A percentile compares a stretch with the other conserved stretches of the same genome.
These are phyloP conservation scores for Coccomyxa sp. DNA, from an alignment of 139 green algal genomes.

Conservation along the genomic window DNA sequence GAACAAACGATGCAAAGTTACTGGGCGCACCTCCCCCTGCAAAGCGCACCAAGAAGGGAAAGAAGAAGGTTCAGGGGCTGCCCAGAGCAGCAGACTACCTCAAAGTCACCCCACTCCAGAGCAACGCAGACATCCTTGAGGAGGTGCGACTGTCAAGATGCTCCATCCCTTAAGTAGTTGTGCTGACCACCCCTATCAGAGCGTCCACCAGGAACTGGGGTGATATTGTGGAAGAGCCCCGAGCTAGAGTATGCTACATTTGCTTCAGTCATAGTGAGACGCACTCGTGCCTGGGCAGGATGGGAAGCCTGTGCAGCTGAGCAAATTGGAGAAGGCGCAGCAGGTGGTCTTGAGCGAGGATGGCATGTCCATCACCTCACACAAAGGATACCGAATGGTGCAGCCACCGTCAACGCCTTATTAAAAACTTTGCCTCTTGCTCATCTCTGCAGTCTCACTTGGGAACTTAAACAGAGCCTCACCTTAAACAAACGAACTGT, in stretches of 20 bases:
- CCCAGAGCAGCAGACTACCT: constrained; percentile 13
- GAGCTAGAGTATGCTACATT: too few species aligned
- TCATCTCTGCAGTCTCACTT: too few species aligned
- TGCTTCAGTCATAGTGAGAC: too few species aligned
- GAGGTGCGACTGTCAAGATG: background rate
- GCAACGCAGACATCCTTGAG: constrained; percentile 2
- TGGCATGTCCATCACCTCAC: constrained; percentile 47
- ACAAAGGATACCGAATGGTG: constrained; percentile 70
- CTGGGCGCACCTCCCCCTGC: background rate
- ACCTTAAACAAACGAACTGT: too few species aligned
- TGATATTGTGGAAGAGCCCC: too few species aligned
- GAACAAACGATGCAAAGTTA: too few species aligned
- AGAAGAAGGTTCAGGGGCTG: constrained; percentile 14
- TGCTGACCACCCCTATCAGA: too few species aligned
- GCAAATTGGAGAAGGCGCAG: constrained; percentile 45
- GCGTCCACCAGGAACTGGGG: too few species aligned
- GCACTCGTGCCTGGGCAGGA: constrained; percentile 12
- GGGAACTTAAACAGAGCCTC: too few species aligned
- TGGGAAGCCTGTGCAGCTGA: constrained; percentile 36
- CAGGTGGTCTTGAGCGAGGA: constrained; percentile 52
- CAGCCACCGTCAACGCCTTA: background rate
- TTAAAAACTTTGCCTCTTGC: background rate
- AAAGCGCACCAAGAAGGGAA: constrained; percentile 22
- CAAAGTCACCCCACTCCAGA: constrained; percentile 7
- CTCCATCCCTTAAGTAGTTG: background rate